Base-by-base conservation (phyloP, 176 grass and related monocot genomes). In the Pharus latifolius region DNA sequence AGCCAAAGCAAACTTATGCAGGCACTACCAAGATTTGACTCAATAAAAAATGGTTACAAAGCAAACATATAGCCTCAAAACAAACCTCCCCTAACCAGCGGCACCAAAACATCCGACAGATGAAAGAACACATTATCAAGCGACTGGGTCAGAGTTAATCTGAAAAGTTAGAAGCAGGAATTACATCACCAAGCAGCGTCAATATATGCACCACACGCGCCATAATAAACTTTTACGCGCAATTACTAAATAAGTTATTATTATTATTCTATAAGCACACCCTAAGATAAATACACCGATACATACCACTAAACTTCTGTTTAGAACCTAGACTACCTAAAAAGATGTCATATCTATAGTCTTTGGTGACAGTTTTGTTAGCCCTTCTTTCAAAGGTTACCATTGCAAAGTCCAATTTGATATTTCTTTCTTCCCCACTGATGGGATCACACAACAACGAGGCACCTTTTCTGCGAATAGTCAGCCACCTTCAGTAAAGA, bases 181-280 rank as follows among this genome's bases (percentile, higher is more conserved):
- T 53, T 84, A 79, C 75, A 79, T 78, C 65, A 76, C 77, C 71
- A 49, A 69, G 65, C n/a, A 64, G 76, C n/a, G 64, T 80, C 27
- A 8, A 86, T 13, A 55, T 64, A 60, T 43, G 19, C 64, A 70
- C 10, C 70, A 70, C 43, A 65, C 83, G 81, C 63, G 68, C 77
- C 72, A 63, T 38, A 64, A 13, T n/a, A 29, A 65, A 50, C 64
- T 70, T 76, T 62, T 70, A 57, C 77, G 80, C 71, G 75, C 71
- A 33, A 15, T 64, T 76, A 58, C 40, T 41, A 40, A n/a, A n/a
- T n/a, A n/a, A n/a, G n/a, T n/a, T n/a, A n/a, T n/a, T n/a, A 63
- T 63, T n/a, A 73, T 32, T 38, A 60, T 43, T 9, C 79, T 75
- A 44, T 51, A 85, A 63, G 77, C 64, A 85, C 71, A 43, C 71